Base-by-base conservation (phyloP, 2,329 filamentous ascomycete genomes). In the Aureobasidium sp. region DNA sequence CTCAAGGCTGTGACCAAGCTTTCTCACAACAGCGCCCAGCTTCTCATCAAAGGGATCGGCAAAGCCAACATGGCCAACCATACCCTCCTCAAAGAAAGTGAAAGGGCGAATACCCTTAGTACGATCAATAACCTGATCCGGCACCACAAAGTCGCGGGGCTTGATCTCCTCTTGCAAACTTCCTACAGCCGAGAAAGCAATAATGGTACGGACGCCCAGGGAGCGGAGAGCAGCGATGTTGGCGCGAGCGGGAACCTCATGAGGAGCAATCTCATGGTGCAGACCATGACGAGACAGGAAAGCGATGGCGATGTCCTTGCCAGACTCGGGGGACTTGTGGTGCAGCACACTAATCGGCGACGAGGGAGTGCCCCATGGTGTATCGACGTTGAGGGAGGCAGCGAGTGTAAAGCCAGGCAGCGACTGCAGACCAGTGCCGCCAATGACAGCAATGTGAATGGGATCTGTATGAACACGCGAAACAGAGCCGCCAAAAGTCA, bases 211-310 rank as follows among this genome's bases (percentile, higher is more conserved):
- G 49, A 97, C 94, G 67, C 94, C 94, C 64, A 99, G 81, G 69
- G 85, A 86, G 66, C 94, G 87, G 65, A 99, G 82, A n/a, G 94
- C 94, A 16, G 94, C 93, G 70, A 99, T 96, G 80, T 97, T 99
- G 76, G 94, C 94, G 66, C 90, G 90, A 67, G 87, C 85, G 63
- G 92, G 91, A n/a, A 99, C 89, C 77, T 99, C 94, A 72, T 97
- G 92, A 0, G 94, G 94, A 6, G 92, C 91, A 67, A 89, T 82
- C 76, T 97, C 84, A 79, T 99, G 94, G 82, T 94, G 82, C 13
- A 85, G 74, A 67, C 94, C 94, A 77, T 99, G 94, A 48, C 94
- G 91, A 65, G 92, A 91, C 68, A 99, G 85, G 81, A 99, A 99
- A 61, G 94, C 94, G 65, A 99, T 78, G 14, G 84, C 80, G 50